phyloP scores from a whole-genome alignment of 1,284 basidiomycete genomes.

The Fistulinella cinereoalba region DNA sequence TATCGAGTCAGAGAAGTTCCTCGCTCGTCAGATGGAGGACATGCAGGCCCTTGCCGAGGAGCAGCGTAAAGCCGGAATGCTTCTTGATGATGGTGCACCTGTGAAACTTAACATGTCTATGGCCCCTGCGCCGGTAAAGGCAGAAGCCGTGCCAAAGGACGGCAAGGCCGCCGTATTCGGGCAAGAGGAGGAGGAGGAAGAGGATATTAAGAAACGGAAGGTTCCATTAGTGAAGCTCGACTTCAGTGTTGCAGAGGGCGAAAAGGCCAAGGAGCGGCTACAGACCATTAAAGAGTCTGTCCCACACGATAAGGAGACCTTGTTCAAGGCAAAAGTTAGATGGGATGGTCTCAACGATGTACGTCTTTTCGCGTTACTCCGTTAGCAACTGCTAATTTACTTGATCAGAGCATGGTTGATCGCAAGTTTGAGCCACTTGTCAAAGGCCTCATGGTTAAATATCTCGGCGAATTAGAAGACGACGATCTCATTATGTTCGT shows the following conservation, averaged over 20 bases:
- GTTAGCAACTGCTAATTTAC: not conserved
- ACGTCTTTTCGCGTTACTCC: conserved; percentile 39
- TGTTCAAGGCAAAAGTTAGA: conserved; percentile 78
- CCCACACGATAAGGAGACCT: conserved; percentile 66
- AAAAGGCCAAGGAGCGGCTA: conserved; percentile 73
- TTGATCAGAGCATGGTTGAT: conserved; percentile 64
- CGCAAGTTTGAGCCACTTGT: conserved; percentile 79
- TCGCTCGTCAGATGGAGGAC: conserved; percentile 87
- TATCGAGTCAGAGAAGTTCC: conserved; percentile 83
- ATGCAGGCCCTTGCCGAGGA: conserved; percentile 84
- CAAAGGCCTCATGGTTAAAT: conserved; percentile 75
- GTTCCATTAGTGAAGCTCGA: conserved; percentile 83
- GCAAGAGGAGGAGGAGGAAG: conserved; percentile 81
- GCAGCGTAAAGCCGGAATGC: conserved; percentile 81
- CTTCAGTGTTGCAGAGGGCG: conserved; percentile 74
- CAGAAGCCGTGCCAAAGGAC: conserved; percentile 46
- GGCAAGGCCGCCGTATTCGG: conserved; percentile 64
- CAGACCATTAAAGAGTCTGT: conserved; percentile 71
- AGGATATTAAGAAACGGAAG: conserved; percentile 73
- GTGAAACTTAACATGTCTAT: conserved; percentile 78
- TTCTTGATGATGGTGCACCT: conserved; percentile 88
- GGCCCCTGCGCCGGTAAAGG: conserved; percentile 45
- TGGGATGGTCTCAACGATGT: conserved; percentile 87
- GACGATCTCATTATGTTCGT: conserved; percentile 90
- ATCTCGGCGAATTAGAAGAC: conserved; percentile 83